Conservation (phyloP, 78 protist genomes). For the Pelomyxa schiedti region DNA sequence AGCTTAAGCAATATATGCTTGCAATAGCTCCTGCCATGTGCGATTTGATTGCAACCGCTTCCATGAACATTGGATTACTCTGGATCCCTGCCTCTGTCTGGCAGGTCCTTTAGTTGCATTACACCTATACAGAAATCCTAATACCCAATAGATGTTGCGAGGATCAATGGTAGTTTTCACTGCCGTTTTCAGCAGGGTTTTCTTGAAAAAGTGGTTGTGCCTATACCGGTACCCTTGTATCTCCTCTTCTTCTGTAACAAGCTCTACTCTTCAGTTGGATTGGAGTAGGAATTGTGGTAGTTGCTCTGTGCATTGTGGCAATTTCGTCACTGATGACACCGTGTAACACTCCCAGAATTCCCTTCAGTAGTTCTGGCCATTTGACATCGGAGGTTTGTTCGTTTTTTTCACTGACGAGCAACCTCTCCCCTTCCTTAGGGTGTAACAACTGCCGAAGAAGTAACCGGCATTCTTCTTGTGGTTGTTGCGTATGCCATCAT, state of each 20-base stretch:
- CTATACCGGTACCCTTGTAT: too few relatives aligned
- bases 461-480: not conserved
- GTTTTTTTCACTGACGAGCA: too few relatives aligned
- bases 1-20: not conserved
- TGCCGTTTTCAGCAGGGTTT: slow-evolving; percentile 13
- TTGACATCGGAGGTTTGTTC: too few relatives aligned
- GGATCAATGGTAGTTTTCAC: slow-evolving; percentile 30
- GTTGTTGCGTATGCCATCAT: not conserved
- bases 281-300: not conserved
- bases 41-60: slow-evolving; percentile 9
- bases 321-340: not conserved
- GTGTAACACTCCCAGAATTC: too few relatives aligned
- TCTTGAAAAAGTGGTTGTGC: too few relatives aligned
- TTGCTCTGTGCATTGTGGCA: slow-evolving; percentile 2
- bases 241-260: too few relatives aligned
- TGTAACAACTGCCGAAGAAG: not conserved
- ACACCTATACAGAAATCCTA: too few relatives aligned
- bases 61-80: not conserved
- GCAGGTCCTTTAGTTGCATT: too few relatives aligned
- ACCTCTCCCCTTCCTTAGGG: too few relatives aligned
- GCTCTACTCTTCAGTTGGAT: not conserved
- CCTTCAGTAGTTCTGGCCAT: too few relatives aligned
- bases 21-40: not conserved
- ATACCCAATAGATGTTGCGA: slow-evolving; percentile 19
- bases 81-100: too few relatives aligned